Evolutionary conservation across 176 grass and related monocot species (phyloP).

Genomic region (Puccinellia tenuiflora): DNA sequence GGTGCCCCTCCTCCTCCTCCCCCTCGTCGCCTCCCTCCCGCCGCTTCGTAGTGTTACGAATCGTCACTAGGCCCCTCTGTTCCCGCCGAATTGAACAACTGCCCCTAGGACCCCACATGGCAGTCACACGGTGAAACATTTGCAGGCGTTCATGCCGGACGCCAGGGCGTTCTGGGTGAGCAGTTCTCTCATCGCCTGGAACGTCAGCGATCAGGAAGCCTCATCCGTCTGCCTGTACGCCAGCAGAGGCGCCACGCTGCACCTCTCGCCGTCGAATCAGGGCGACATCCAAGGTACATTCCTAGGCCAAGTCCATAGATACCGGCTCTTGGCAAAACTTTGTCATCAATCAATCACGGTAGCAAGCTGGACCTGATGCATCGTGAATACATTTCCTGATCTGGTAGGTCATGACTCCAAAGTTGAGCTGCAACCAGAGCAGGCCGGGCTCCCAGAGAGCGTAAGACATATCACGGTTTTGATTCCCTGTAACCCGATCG

Average conservation of each 20-base stretch:
- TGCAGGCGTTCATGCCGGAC: constrained; percentile 52
- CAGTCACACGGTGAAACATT: not conserved
- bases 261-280: constrained; percentile 6
- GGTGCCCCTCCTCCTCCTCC: constrained; percentile 20
- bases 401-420: constrained; percentile 73
- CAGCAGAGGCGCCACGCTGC: constrained; percentile 47
- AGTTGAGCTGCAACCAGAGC: constrained; percentile 60
- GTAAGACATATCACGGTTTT: constrained; percentile 29
- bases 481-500: not conserved
- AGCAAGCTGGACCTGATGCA: not conserved
- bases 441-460: constrained; percentile 44
- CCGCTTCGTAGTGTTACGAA: not conserved
- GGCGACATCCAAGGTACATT: constrained; percentile 48
- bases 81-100: not conserved
- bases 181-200: constrained; percentile 60
- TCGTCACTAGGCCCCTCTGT: not conserved
- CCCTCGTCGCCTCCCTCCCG: not conserved
- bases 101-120: not conserved
- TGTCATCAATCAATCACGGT: not conserved
- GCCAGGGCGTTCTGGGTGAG: constrained; percentile 74
- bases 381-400: not conserved
- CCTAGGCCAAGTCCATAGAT: not conserved
- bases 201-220: constrained; percentile 36
- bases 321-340: not conserved
- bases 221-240: constrained; percentile 59